Evolutionary conservation across 345 rosid genomes (phyloP).

Genomic region (Clarkia xantiana): DNA sequence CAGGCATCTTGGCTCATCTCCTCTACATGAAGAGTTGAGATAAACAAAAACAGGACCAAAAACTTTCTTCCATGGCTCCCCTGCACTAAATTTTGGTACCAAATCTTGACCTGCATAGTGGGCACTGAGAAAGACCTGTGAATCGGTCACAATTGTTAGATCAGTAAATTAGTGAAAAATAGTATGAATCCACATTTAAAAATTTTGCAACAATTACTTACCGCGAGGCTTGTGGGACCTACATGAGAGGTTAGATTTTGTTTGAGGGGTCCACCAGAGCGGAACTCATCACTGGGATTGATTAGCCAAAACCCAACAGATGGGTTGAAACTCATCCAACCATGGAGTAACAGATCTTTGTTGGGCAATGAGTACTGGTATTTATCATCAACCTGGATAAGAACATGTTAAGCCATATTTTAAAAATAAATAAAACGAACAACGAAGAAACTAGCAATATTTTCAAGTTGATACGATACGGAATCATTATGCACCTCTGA

Average conservation of each 20-base stretch:
- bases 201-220: slow-evolving; percentile 17
- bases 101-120: slow-evolving; percentile 72
- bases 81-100: slow-evolving; percentile 35
- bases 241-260: slow-evolving; percentile 93
- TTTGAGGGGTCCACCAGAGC: slow-evolving; percentile 88
- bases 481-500: slow-evolving; percentile 22
- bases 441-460: not conserved
- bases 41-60: slow-evolving; percentile 85
- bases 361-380: slow-evolving; percentile 88
- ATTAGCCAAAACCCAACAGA: slow-evolving; percentile 97
- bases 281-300: slow-evolving; percentile 82
- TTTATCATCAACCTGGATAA: slow-evolving; percentile 81
- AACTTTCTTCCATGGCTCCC: slow-evolving; percentile 90
- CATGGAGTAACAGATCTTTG: slow-evolving; percentile 70
- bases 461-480: not conserved
- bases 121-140: slow-evolving; percentile 72
- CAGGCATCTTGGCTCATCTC: slow-evolving; percentile 46
- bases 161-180: too few species aligned
- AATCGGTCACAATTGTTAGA: slow-evolving; percentile 9
- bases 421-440: not conserved
- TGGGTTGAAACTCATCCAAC: slow-evolving; percentile 76
- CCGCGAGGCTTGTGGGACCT: slow-evolving; percentile 83
- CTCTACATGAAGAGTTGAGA: slow-evolving; percentile 44
- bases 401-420: not conserved
- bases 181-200: too few species aligned